Conservation (phyloP, 768 basidiomycete genomes). For the Hydnum rufescens region DNA sequence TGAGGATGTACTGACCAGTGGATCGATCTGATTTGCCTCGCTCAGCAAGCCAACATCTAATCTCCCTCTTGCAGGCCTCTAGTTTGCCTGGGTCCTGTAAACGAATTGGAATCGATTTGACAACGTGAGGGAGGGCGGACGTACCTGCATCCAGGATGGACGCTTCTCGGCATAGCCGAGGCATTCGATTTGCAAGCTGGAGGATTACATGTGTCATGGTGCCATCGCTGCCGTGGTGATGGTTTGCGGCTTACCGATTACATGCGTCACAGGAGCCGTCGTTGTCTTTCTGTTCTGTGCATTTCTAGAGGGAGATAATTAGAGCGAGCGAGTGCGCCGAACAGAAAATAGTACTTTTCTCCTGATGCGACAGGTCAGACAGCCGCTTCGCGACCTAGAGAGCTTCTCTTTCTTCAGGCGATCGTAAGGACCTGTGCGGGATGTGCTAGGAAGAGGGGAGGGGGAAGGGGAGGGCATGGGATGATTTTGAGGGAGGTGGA, state of each 20-base stretch:
- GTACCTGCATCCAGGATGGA: conserved; percentile 1
- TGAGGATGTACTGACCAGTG: neutral
- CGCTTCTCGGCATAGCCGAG: conserved; percentile 1
- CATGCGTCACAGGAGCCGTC: neutral
- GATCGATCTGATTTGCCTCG: neutral
- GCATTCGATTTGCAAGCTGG: neutral
- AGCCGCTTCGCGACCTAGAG: neutral
- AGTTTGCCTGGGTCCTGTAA: neutral
- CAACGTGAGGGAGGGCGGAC: neutral
- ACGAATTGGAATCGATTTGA: neutral
- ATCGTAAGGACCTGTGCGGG: too few species aligned
- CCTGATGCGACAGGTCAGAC: neutral
- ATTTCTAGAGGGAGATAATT: neutral
- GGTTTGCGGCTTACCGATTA: too few species aligned
- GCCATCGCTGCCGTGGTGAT: too few species aligned
- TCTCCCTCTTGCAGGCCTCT: neutral
- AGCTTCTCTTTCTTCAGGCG: neutral
- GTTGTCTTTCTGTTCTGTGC: neutral
- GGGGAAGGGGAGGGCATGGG: too few species aligned
- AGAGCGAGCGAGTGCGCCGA: neutral
- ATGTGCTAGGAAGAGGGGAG: too few species aligned
- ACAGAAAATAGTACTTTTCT: neutral
- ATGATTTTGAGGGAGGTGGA: too few species aligned
- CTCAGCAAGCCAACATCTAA: neutral
- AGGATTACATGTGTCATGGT: too few species aligned